Base-by-base conservation (phyloP, 1,284 basidiomycete genomes). In the Pholiota adiposa region DNA sequence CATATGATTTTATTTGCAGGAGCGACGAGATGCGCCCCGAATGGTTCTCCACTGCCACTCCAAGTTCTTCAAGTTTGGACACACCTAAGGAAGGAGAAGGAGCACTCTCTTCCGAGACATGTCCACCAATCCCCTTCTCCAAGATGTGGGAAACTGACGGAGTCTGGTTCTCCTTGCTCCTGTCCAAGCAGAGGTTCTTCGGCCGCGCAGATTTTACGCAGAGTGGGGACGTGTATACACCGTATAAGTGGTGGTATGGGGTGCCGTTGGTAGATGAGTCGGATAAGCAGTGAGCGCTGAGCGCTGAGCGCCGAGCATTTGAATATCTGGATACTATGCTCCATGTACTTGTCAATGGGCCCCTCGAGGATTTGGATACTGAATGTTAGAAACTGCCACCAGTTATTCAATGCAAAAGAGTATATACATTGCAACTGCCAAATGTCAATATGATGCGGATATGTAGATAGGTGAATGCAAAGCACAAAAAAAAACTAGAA, bases 11-110 rank as follows among this genome's bases (percentile, higher is more conserved):
- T 25, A 38, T 50, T 46, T 27, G 1, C 40, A 90, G 88, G 66
- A 81, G 83, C 0, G 87, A 90, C 18, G 88, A 90, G 69, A 90
- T 90, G 88, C 79, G 82, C 18, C 87, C 87, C 1, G 74, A 85
- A 68, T 90, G 87, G 88, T 89, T 88, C 67, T 73, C 77, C 8
- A 65, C 78, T 27, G 58, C 69, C 18, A 46, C 57, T 23, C 50
- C 58, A 2, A 27, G 44, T 8, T 43, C 54, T 16, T 41, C 60
- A 12, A 6, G 31, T 12, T 33, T 54, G 19, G 58, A 50, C 16
- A n/a, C 59, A 46, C 23, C 29, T 51, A 18, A 14, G 21, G 50
- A 23, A 11, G 23, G 14, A 34, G 36, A 41, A 25, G 54, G 19
- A n/a, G n/a, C n/a, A n/a, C n/a, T n/a, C n/a, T n/a, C n/a, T n/a